These are phyloP conservation scores for Cercospora brassicicola DNA, from an alignment of 2,329 filamentous ascomycete species.

Conservation along the genomic window DNA sequence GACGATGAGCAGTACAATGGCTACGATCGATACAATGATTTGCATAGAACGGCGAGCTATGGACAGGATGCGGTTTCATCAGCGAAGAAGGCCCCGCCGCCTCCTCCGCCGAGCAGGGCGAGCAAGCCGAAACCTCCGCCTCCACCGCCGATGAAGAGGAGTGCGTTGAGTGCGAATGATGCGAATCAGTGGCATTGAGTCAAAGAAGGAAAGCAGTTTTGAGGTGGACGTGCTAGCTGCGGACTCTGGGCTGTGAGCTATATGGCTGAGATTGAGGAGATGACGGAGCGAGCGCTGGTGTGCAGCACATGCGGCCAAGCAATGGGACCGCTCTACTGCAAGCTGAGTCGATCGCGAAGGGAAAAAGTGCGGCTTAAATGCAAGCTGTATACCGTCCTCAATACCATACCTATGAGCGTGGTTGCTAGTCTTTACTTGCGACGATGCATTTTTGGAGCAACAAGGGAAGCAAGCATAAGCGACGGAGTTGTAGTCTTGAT, in stretches of 20 bases:
- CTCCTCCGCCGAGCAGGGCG: conserved; percentile 56
- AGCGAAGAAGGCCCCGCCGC: conserved; percentile 63
- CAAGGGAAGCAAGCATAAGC: neutral
- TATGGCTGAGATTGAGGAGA: too few relatives aligned
- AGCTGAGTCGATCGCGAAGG: too few relatives aligned
- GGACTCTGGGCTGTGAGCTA: neutral
- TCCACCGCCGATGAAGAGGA: conserved; percentile 64
- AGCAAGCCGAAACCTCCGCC: conserved; percentile 62
- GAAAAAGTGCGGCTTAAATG: neutral
- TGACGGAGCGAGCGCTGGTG: too few relatives aligned
- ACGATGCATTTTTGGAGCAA: neutral
- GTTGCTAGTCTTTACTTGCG: neutral
- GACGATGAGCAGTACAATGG: conserved; percentile 47
- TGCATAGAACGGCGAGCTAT: conserved; percentile 9
- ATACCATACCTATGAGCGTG: neutral
- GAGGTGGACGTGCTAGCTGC: neutral
- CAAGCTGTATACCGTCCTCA: neutral
- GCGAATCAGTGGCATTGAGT: conserved; percentile 32
- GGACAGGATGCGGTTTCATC: conserved; percentile 34
- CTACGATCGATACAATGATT: neutral
- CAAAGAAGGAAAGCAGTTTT: neutral
- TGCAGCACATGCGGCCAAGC: neutral
- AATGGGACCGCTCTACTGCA: too few relatives aligned
- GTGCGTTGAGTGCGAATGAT: conserved; percentile 47
- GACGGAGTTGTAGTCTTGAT: neutral